Conservation (phyloP, 495 filamentous ascomycete genomes). For the Hyaloscypha finlandica region DNA sequence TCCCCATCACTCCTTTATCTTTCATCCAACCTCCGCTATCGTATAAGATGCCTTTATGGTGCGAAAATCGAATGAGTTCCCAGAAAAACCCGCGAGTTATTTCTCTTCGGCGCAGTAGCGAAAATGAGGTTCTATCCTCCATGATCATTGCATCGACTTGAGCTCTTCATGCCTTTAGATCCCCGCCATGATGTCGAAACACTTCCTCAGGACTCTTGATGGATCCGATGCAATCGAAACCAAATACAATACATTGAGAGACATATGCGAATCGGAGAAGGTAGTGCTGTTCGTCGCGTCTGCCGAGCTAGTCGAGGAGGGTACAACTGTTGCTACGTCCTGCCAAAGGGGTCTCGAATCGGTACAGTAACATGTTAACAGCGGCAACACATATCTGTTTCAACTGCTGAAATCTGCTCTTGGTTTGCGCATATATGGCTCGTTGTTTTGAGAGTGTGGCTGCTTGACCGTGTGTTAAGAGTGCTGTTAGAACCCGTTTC, state of each 20-base stretch:
- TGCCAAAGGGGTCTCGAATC: neutral
- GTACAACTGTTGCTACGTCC: neutral
- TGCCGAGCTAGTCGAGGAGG: neutral
- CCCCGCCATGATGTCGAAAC: neutral
- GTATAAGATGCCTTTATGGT: neutral
- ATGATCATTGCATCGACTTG: neutral
- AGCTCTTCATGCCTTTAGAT: neutral
- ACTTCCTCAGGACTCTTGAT: neutral
- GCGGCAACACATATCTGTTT: neutral
- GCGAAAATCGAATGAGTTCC: neutral
- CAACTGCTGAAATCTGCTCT: neutral
- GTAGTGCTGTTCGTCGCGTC: neutral
- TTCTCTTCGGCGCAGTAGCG: neutral
- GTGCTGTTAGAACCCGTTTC: neutral
- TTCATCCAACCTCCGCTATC: neutral
- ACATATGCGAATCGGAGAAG: neutral
- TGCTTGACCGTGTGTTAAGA: neutral
- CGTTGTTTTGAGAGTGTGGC: neutral
- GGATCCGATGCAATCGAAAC: neutral
- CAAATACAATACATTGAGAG: neutral
- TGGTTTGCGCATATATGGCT: neutral
- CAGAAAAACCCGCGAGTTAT: neutral
- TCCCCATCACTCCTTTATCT: neutral
- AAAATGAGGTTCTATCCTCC: neutral
- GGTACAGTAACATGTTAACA: neutral